Conservation (phyloP, 495 filamentous ascomycete genomes). For the Penicillium bovifimosum region DNA sequence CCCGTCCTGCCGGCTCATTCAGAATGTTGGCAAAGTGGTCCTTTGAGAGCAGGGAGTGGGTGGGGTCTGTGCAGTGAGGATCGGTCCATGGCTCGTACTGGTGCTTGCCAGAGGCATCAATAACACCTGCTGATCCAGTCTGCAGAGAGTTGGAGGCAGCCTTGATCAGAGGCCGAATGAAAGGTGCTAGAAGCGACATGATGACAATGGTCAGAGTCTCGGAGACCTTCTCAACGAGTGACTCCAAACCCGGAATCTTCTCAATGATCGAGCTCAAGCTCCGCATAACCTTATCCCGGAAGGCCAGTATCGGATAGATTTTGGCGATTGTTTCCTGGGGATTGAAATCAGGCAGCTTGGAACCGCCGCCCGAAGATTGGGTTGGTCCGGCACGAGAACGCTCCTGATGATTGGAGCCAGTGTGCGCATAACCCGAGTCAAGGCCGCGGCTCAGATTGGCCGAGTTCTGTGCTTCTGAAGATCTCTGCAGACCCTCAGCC, state of each 20-base stretch:
- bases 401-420: constrained; percentile 7
- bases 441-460: constrained; percentile 44
- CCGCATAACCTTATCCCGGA: constrained; percentile 88
- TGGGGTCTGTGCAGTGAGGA: constrained; percentile 79
- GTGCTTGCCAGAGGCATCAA: constrained; percentile 72
- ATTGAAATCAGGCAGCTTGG: constrained; percentile 62
- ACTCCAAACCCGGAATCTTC: constrained; percentile 85
- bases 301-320: constrained; percentile 92
- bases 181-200: constrained; percentile 82
- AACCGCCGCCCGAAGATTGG: constrained; percentile 26
- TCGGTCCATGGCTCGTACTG: constrained; percentile 92
- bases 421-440: constrained; percentile 27
- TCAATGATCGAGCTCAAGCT: constrained; percentile 77
- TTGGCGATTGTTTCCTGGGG: constrained; percentile 71
- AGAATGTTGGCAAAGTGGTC: constrained; percentile 94
- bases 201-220: constrained; percentile 89
- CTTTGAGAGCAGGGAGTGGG: constrained; percentile 90
- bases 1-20: constrained; percentile 78
- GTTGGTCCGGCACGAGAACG: constrained; percentile 14
- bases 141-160: constrained; percentile 76
- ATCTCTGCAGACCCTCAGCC: constrained; percentile 67
- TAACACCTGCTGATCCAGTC: constrained; percentile 71
- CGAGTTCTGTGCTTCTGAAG: constrained; percentile 68
- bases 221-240: constrained; percentile 80
- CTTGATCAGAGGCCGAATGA: constrained; percentile 86